These are phyloP conservation scores for Sphaerosporella brunnea DNA, from an alignment of 495 filamentous ascomycete genomes.

Conservation along the genomic window DNA sequence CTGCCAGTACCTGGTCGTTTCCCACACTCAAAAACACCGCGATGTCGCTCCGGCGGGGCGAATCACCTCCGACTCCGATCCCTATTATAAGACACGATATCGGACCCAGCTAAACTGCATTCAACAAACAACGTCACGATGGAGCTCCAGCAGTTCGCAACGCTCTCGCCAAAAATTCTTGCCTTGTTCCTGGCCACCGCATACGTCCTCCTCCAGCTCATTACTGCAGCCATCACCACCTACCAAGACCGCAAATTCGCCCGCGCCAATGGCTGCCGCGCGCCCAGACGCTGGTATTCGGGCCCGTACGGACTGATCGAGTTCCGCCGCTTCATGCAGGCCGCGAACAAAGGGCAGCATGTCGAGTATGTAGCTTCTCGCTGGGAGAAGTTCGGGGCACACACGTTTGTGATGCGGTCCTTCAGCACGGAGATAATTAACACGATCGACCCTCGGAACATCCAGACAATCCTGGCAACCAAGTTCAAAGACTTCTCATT, in stretches of 20 bases:
- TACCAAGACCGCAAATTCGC: constrained; percentile 26
- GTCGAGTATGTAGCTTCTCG: constrained; percentile 27
- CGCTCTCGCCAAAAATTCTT: too few species aligned
- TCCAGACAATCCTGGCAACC: constrained; percentile 45
- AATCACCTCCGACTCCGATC: too few species aligned
- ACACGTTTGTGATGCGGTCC: not conserved
- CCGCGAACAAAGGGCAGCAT: constrained; percentile 26
- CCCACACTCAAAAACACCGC: too few species aligned
- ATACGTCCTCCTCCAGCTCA: constrained; percentile 23
- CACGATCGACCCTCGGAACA: constrained; percentile 57
- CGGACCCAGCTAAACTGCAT: too few species aligned
- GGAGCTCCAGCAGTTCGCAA: too few species aligned
- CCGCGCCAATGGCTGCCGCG: constrained; percentile 29
- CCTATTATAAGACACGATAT: too few species aligned
- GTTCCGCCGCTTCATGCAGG: constrained; percentile 25
- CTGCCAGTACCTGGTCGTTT: too few species aligned
- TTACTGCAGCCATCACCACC: constrained; percentile 17
- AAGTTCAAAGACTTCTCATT: constrained; percentile 45
- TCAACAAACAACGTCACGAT: too few species aligned
- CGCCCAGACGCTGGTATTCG: constrained; percentile 14
- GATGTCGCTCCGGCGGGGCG: too few species aligned
- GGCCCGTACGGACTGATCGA: constrained; percentile 26
- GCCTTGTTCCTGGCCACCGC: too few species aligned
- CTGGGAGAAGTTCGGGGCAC: constrained; percentile 30
- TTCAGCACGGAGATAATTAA: not conserved